phyloP scores from a whole-genome alignment of 129 eudicot genomes.

The Flaveria bidentis region DNA sequence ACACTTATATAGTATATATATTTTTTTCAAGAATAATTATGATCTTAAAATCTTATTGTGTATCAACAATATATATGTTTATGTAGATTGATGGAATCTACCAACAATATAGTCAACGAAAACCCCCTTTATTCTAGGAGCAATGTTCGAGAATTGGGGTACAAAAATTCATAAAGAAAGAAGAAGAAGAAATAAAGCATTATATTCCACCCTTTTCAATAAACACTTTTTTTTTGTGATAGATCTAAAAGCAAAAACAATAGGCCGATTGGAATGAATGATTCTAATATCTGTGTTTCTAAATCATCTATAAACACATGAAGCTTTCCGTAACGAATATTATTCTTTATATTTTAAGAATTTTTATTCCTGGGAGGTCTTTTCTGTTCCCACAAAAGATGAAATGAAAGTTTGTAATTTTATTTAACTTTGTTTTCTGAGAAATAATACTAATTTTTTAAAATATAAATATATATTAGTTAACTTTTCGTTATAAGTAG shows the following conservation, averaged over 20 bases:
- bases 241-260: constrained; percentile 1
- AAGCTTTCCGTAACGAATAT: background rate
- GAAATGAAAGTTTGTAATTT: too few relatives aligned
- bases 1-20: too few relatives aligned
- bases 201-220: constrained; percentile 18
- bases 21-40: too few relatives aligned
- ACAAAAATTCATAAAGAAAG: constrained; percentile 22
- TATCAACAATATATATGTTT: too few relatives aligned
- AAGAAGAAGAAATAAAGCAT: constrained; percentile 21
- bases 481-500: too few relatives aligned
- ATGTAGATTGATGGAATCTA: too few relatives aligned
- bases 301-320: background rate
- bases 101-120: constrained; percentile 19
- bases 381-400: too few relatives aligned
- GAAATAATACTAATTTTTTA: too few relatives aligned
- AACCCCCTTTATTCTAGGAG: constrained; percentile 36
- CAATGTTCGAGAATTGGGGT: constrained; percentile 32
- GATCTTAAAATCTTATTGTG: too few relatives aligned
- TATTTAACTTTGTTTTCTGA: too few relatives aligned
- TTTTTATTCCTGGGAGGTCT: background rate
- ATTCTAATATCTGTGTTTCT: background rate
- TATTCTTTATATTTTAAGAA: background rate
- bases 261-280: background rate
- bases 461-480: too few relatives aligned
- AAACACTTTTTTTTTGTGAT: constrained; percentile 1